Evolutionary conservation across 192 early-diverging fungal genomes (phyloP).

Genomic region (Radiomyces spectabilis): DNA sequence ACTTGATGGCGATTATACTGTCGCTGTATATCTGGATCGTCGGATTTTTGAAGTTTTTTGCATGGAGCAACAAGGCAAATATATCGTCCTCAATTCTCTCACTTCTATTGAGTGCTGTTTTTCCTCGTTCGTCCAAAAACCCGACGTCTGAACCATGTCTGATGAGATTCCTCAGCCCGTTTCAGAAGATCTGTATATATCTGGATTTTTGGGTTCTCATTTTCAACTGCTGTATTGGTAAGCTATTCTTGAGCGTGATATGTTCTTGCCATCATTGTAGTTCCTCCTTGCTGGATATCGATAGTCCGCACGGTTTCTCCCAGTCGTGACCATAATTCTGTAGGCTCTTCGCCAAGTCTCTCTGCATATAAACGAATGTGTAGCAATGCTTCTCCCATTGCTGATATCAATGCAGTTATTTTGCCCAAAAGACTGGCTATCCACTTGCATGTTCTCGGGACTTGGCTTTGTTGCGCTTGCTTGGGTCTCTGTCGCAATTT

Average conservation of each 20-base stretch:
- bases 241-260: not conserved
- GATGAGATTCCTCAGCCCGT: conserved; percentile 8
- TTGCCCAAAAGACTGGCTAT: conserved; percentile 4
- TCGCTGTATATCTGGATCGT: not conserved
- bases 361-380: not conserved
- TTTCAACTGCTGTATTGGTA: not conserved
- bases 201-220: not conserved
- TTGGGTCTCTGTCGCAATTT: not conserved
- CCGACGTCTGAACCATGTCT: not conserved
- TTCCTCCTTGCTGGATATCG: not conserved
- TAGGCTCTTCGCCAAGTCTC: not conserved
- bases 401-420: conserved; percentile 11
- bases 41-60: not conserved
- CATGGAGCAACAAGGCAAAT: conserved; percentile 2
- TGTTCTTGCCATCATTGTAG: conserved; percentile 1
- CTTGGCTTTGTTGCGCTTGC: not conserved
- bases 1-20: conserved; percentile 16
- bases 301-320: not conserved
- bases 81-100: conserved; percentile 4
- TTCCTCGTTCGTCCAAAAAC: conserved; percentile 4
- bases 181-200: conserved; percentile 6
- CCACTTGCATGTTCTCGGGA: not conserved
- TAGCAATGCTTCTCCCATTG: conserved; percentile 3
- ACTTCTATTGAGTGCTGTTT: not conserved
- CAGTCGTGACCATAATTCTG: not conserved